A percentile compares a stretch with the other conserved stretches of the same genome.
phyloP scores from a whole-genome alignment of 805 yeast species.

The Cephaloascus fragrans region DNA sequence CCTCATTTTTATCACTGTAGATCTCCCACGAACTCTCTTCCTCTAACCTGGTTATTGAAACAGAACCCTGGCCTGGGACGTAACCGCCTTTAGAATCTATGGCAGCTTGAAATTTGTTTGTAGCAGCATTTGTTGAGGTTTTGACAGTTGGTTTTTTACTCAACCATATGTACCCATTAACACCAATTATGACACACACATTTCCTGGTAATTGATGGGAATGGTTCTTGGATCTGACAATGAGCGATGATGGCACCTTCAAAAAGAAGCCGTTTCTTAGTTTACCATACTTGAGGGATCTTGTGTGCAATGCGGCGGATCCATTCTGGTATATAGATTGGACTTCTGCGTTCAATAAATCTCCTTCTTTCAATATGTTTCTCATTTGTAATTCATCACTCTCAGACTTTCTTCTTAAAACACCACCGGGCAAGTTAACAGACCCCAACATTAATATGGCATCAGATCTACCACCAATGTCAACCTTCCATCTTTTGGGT shows the following conservation, averaged over 20 bases:
- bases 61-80: conserved; percentile 48
- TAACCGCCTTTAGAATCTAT: conserved; percentile 27
- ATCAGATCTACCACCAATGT: conserved; percentile 89
- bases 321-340: conserved; percentile 87
- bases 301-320: conserved; percentile 85
- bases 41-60: conserved; percentile 75
- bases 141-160: conserved; percentile 44
- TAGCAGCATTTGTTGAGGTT: conserved; percentile 13
- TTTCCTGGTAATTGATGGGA: conserved; percentile 89
- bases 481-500: conserved; percentile 91
- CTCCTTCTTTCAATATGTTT: conserved; percentile 89
- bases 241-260: conserved; percentile 71
- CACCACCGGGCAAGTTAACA: conserved; percentile 95
- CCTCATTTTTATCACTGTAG: conserved; percentile 81
- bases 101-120: conserved; percentile 28
- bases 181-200: conserved; percentile 83
- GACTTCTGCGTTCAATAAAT: conserved; percentile 89
- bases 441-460: conserved; percentile 91
- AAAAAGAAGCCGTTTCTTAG: conserved; percentile 82
- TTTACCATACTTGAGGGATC: conserved; percentile 93
- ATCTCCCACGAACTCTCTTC: conserved; percentile 94
- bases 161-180: conserved; percentile 92
- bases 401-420: conserved; percentile 86
- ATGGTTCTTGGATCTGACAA: conserved; percentile 82
- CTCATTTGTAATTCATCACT: conserved; percentile 97